Percentiles rank a stretch among this genome's conserved stretches.
Evolutionary conservation across 2,329 filamentous ascomycete species (phyloP).

Genomic region (Colletotrichum falcatum): DNA sequence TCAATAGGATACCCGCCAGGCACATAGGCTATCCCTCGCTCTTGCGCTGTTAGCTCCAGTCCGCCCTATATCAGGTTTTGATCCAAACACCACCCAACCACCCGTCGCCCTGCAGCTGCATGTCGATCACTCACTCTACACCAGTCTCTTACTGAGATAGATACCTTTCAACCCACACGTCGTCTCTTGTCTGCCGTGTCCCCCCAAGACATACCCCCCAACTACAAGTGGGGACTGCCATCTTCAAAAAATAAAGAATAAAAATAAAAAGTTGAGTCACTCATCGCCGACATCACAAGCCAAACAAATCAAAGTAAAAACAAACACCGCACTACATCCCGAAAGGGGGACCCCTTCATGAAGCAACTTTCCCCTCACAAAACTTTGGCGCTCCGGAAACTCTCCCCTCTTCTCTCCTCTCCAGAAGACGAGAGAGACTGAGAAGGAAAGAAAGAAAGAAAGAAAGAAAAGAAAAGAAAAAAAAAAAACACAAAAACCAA

Average conservation of each 20-base stretch:
- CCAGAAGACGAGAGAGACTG: not conserved
- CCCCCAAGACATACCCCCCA: not conserved
- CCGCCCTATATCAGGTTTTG: not conserved
- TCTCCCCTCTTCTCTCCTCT: not conserved
- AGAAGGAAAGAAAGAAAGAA: not conserved
- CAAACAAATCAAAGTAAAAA: not conserved
- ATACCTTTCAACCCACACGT: conserved; percentile 12
- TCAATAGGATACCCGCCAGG: not conserved
- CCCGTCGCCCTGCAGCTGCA: conserved; percentile 25
- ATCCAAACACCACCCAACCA: conserved; percentile 25
- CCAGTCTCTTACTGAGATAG: conserved; percentile 14
- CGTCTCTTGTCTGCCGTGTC: not conserved
- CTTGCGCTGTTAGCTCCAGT: not conserved
- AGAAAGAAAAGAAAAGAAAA: not conserved
- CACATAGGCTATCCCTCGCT: conserved; percentile 6
- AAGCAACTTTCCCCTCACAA: conserved; percentile 8
- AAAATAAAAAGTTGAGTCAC: not conserved
- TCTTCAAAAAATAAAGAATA: too few relatives aligned
- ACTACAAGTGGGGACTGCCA: not conserved
- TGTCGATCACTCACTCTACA: conserved; percentile 24
- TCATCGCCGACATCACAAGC: not conserved
- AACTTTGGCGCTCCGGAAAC: not conserved
- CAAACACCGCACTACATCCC: not conserved
- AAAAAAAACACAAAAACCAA: not conserved
- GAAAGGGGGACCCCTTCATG: not conserved